phyloP scores from a whole-genome alignment of 768 basidiomycete species.

The Psilocybe subaeruginosa region DNA sequence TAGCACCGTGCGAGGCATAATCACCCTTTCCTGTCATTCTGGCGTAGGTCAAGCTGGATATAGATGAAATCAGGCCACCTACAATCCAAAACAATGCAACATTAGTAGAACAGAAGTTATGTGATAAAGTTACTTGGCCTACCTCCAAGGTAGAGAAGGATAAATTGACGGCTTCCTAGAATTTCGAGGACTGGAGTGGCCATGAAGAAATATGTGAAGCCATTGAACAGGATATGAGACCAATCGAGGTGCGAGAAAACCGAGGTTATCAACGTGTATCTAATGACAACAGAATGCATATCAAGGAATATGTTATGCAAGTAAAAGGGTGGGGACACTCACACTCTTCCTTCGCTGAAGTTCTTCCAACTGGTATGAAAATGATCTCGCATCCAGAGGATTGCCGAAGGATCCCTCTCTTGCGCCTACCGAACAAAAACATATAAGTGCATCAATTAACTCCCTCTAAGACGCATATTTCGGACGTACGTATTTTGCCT shows the following conservation, averaged over 20 bases:
- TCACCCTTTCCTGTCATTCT: slow-evolving; percentile 37
- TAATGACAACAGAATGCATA: slow-evolving; percentile 27
- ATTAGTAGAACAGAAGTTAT: background rate
- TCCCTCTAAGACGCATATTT: background rate
- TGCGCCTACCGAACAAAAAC: slow-evolving; percentile 29
- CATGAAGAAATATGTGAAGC: slow-evolving; percentile 80
- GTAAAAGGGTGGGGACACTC: slow-evolving; percentile 24
- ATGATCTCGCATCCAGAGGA: slow-evolving; percentile 59
- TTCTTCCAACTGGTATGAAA: slow-evolving; percentile 68
- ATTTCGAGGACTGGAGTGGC: slow-evolving; percentile 62
- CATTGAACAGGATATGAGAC: slow-evolving; percentile 74
- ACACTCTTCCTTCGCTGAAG: slow-evolving; percentile 67
- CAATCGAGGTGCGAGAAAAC: slow-evolving; percentile 70
- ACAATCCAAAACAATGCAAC: slow-evolving; percentile 4
- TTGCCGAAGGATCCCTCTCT: slow-evolving; percentile 40
- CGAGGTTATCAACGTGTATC: slow-evolving; percentile 76
- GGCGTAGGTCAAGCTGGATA: slow-evolving; percentile 54
- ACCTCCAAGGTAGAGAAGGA: slow-evolving; percentile 78
- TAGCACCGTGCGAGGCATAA: slow-evolving; percentile 64
- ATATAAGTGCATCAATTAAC: background rate
- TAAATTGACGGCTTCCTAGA: slow-evolving; percentile 68
- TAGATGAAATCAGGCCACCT: slow-evolving; percentile 65
- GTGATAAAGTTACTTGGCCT: background rate
- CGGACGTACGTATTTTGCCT: slow-evolving; percentile 34
- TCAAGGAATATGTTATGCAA: background rate